These are phyloP conservation scores for Trichoderma koningiopsis DNA, from an alignment of 2,329 filamentous ascomycete species.

Conservation along the genomic window DNA sequence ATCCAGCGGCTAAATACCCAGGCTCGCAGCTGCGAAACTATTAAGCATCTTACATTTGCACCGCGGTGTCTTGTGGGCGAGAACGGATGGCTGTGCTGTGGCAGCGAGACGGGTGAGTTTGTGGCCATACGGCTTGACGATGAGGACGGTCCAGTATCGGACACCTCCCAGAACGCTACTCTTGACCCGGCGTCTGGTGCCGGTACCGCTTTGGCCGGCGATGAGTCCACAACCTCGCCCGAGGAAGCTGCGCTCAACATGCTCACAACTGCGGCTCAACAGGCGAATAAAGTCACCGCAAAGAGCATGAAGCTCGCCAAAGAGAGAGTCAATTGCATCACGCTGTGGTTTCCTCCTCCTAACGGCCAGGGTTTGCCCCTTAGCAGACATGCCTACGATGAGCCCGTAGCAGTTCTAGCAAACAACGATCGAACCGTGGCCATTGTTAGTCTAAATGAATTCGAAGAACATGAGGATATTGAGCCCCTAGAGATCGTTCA, in stretches of 20 bases:
- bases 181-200: conserved; percentile 39
- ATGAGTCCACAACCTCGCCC: not conserved
- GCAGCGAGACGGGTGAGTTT: conserved; percentile 86
- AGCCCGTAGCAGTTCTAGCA: conserved; percentile 69
- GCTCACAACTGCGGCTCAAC: conserved; percentile 17
- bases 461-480: conserved; percentile 45
- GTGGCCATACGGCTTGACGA: conserved; percentile 70
- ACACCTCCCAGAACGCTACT: conserved; percentile 27
- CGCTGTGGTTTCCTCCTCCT: conserved; percentile 60
- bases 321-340: conserved; percentile 68
- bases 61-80: conserved; percentile 88
- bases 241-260: conserved; percentile 20
- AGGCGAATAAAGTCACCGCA: conserved; percentile 49
- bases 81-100: conserved; percentile 86
- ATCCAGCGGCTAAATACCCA: conserved; percentile 70
- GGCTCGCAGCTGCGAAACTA: conserved; percentile 70
- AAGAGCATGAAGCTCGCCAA: conserved; percentile 58
- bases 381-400: conserved; percentile 44
- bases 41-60: conserved; percentile 69
- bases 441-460: conserved; percentile 73
- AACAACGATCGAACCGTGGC: conserved; percentile 93
- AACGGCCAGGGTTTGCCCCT: conserved; percentile 31
- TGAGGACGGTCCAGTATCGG: conserved; percentile 34
- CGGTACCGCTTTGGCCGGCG: not conserved
- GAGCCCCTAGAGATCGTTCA: conserved; percentile 69